Percentiles rank a stretch among this genome's conserved stretches.
phyloP scores from a whole-genome alignment of 75 land plant species.

The Isoetes taiwanensis region DNA sequence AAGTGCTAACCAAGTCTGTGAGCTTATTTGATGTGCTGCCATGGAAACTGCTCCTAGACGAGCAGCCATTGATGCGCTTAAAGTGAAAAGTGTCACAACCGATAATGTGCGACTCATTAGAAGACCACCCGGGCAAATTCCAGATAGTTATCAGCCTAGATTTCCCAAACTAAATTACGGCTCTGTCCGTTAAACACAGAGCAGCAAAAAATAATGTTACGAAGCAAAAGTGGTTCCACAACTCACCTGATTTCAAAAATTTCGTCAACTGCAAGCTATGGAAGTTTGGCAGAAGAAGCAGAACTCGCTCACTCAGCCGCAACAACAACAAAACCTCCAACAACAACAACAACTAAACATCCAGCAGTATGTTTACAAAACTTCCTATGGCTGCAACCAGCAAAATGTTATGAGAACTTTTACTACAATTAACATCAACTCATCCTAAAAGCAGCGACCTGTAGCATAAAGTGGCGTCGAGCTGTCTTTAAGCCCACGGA shows the following conservation, averaged over 20 bases:
- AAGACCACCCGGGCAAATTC: not conserved
- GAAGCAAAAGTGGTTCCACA: too few species aligned
- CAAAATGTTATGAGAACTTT: not conserved
- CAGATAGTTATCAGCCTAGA: not conserved
- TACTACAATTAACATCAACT: not conserved
- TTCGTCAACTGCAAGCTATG: constrained; percentile 47
- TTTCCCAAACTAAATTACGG: too few species aligned
- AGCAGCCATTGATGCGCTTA: constrained; percentile 4
- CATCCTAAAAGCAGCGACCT: too few species aligned
- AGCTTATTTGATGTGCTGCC: constrained; percentile 6
- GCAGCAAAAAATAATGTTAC: too few species aligned
- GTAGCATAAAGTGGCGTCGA: constrained; percentile 2
- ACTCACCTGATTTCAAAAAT: constrained; percentile 72
- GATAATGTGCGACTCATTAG: not conserved
- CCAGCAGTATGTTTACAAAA: not conserved
- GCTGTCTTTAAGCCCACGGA: constrained; percentile 6
- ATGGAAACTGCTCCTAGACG: not conserved
- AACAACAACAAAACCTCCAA: constrained; percentile 21
- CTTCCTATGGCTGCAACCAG: not conserved
- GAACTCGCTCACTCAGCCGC: constrained; percentile 38
- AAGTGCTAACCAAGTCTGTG: not conserved
- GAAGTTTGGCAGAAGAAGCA: constrained; percentile 64
- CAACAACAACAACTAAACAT: not conserved
- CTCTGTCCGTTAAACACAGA: too few species aligned
- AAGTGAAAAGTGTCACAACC: not conserved